phyloP scores from a whole-genome alignment of 2,329 filamentous ascomycete species.

The Triangularia setosa region DNA sequence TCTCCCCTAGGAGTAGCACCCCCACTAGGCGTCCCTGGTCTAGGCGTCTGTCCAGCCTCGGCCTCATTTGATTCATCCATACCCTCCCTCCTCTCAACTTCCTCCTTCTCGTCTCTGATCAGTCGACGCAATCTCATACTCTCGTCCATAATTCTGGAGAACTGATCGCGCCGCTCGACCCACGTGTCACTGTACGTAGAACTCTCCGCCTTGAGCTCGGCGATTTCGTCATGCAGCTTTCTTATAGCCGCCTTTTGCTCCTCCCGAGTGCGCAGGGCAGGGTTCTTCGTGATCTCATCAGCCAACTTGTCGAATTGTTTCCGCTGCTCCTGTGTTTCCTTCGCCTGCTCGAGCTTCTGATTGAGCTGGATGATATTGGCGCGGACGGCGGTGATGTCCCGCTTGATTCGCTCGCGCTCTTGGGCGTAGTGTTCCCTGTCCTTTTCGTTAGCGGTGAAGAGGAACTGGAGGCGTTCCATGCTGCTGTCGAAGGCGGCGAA shows the following conservation, averaged over 20 bases:
- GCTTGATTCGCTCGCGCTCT: slow-evolving; percentile 74
- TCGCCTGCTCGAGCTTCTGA: slow-evolving; percentile 71
- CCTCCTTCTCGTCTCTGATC: slow-evolving; percentile 93
- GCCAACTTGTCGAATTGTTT: slow-evolving; percentile 86
- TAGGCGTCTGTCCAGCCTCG: slow-evolving; percentile 45
- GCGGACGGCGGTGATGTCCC: slow-evolving; percentile 72
- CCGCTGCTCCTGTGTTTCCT: slow-evolving; percentile 69
- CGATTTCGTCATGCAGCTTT: slow-evolving; percentile 84
- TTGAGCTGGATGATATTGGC: slow-evolving; percentile 70
- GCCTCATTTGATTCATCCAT: slow-evolving; percentile 58
- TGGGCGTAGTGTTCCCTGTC: slow-evolving; percentile 80
- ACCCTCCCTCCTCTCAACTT: slow-evolving; percentile 82
- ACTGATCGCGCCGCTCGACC: slow-evolving; percentile 80
- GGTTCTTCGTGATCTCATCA: slow-evolving; percentile 79
- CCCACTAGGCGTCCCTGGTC: slow-evolving; percentile 46
- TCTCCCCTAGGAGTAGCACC: slow-evolving; percentile 50
- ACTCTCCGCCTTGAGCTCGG: slow-evolving; percentile 80
- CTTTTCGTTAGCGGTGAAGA: slow-evolving; percentile 74
- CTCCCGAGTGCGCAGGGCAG: slow-evolving; percentile 74
- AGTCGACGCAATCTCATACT: slow-evolving; percentile 79
- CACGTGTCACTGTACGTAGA: slow-evolving; percentile 77
- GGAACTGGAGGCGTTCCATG: slow-evolving; percentile 82
- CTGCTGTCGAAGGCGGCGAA: slow-evolving; percentile 84
- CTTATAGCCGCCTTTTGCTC: slow-evolving; percentile 74
- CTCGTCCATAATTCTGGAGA: slow-evolving; percentile 84